phyloP scores from a whole-genome alignment of 768 basidiomycete genomes.

The Suillus bovinus region DNA sequence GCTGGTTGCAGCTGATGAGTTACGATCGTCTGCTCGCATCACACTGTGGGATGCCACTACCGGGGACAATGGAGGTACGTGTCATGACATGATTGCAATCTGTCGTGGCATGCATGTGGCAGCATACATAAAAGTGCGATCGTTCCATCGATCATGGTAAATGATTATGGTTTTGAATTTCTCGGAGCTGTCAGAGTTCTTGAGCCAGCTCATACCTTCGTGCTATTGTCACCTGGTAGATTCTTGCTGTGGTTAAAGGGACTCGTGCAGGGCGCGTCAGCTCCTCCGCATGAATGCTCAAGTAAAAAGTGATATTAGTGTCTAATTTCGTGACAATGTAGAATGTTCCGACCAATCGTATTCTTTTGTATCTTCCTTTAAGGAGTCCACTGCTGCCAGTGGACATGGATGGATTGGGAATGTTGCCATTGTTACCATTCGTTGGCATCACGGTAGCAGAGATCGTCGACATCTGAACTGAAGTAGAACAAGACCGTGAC shows the following conservation, averaged over 20 bases:
- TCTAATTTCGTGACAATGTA: conserved; percentile 9
- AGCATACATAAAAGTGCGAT: not conserved
- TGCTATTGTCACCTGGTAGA: not conserved
- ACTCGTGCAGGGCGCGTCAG: conserved; percentile 12
- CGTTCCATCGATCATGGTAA: not conserved
- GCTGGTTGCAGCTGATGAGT: not conserved
- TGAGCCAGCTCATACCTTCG: not conserved
- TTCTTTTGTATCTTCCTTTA: conserved; percentile 13
- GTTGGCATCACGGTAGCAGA: conserved; percentile 30
- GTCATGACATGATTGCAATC: not conserved
- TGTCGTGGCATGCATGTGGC: conserved; percentile 6
- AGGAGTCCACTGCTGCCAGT: conserved; percentile 2
- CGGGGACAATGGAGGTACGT: not conserved
- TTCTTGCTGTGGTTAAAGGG: conserved; percentile 7
- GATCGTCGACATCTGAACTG: conserved; percentile 38
- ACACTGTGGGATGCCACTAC: not conserved
- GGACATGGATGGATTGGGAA: conserved; percentile 10
- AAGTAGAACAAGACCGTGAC: no score
- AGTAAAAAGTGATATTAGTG: conserved; percentile 55
- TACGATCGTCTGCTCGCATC: not conserved
- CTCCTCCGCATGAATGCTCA: conserved; percentile 36
- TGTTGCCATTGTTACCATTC: conserved; percentile 6
- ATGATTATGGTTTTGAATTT: not conserved
- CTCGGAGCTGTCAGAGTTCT: not conserved
- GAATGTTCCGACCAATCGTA: conserved; percentile 15